These are phyloP conservation scores for Pulveroboletus sp. DNA, from an alignment of 768 basidiomycete species.

Conservation along the genomic window DNA sequence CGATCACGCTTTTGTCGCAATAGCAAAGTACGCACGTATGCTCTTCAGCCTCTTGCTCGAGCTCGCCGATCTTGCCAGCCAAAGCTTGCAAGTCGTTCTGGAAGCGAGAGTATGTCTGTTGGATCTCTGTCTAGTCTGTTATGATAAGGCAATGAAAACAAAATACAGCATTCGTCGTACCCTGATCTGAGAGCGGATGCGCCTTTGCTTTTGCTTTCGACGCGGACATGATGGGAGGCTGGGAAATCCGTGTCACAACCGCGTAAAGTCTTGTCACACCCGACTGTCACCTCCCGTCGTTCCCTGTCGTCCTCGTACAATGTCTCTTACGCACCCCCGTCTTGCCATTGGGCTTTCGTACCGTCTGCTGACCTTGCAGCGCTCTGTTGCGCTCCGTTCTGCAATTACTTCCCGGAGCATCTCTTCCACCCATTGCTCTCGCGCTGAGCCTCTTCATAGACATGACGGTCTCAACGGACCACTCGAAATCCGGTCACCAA, in stretches of 20 bases:
- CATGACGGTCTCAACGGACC: constrained; percentile 21
- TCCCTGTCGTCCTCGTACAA: constrained; percentile 22
- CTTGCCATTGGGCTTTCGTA: constrained; percentile 50
- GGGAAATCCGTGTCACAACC: constrained; percentile 16
- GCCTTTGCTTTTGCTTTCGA: constrained; percentile 58
- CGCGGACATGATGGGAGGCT: constrained; percentile 41
- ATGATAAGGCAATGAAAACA: constrained; percentile 32
- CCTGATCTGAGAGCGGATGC: constrained; percentile 62
- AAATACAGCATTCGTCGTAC: constrained; percentile 36
- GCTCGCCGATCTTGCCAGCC: constrained; percentile 91
- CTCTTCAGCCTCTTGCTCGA: constrained; percentile 95
- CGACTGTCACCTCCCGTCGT: constrained; percentile 13
- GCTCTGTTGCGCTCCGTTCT: constrained; percentile 30
- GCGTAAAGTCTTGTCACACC: constrained; percentile 28
- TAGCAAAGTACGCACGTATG: constrained; percentile 60
- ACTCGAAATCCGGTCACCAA: constrained; percentile 30
- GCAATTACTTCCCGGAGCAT: constrained; percentile 43
- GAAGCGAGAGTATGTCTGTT: constrained; percentile 73
- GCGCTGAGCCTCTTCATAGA: constrained; percentile 16
- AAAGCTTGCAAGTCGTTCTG: constrained; percentile 90
- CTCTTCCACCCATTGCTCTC: constrained; percentile 21
- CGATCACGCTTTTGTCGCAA: neutral
- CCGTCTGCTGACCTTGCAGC: constrained; percentile 31
- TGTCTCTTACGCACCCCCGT: constrained; percentile 55
- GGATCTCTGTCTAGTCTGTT: constrained; percentile 67